Conservation (phyloP, 225 moss, liverwort and hornwort species). For the Sphagnum tenellum region DNA sequence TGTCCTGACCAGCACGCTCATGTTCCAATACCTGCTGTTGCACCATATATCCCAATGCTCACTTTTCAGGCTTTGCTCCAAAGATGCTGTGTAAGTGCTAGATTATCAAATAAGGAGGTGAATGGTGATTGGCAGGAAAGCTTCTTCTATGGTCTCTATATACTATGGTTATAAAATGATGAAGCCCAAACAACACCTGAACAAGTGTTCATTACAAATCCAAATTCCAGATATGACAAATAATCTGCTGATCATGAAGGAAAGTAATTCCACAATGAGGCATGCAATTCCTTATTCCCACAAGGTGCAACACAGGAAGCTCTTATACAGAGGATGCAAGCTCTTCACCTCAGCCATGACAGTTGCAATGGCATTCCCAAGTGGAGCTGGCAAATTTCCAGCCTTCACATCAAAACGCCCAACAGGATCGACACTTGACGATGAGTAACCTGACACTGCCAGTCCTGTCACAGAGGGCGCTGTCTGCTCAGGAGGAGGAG, state of each 20-base stretch:
- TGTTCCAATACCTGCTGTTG: conserved; percentile 57
- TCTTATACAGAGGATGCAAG: background rate
- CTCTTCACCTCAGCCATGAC: conserved; percentile 65
- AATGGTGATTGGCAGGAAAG: background rate
- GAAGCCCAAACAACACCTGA: background rate
- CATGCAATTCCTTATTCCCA: no score
- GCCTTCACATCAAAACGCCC: conserved; percentile 26
- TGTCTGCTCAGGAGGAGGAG: conserved; percentile 20
- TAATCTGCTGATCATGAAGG: background rate
- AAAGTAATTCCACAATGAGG: background rate
- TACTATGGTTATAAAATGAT: background rate
- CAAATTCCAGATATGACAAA: background rate
- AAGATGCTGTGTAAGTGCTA: no score
- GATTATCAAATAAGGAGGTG: no score
- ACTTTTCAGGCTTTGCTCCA: no score
- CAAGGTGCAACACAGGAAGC: background rate
- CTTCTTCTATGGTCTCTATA: conserved; percentile 4
- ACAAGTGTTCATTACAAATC: background rate
- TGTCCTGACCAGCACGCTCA: conserved; percentile 14
- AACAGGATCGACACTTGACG: conserved; percentile 23
- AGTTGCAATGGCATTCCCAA: conserved; percentile 84
- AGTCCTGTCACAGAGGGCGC: conserved; percentile 28
- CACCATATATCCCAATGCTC: background rate
- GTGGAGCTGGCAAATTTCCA: conserved; percentile 45
- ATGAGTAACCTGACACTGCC: conserved; percentile 19